Conservation (phyloP, 352 stramenopile genomes). For the Phytophthora sp. region DNA sequence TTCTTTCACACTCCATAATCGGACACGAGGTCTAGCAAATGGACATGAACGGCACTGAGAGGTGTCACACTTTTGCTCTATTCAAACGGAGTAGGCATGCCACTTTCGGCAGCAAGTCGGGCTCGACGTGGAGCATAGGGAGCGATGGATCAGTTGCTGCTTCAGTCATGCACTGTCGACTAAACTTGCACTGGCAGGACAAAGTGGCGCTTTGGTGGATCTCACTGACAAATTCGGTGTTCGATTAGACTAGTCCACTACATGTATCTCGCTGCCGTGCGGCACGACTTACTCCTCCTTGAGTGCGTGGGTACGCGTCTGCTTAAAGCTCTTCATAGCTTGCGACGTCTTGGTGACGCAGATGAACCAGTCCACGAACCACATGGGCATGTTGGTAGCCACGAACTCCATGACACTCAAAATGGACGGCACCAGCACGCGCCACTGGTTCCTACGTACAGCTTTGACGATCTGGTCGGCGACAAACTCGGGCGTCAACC, state of each 20-base stretch:
- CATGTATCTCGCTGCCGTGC: not conserved
- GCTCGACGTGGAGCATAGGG: not conserved
- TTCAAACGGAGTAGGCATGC: not conserved
- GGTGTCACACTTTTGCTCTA: not conserved
- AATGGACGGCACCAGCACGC: slow-evolving; percentile 42
- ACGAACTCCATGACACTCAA: slow-evolving; percentile 41
- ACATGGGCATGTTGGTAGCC: slow-evolving; percentile 42
- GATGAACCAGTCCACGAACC: slow-evolving; percentile 43
- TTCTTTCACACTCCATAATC: not conserved
- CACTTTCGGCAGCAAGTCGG: not conserved
- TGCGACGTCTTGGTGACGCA: slow-evolving; percentile 45
- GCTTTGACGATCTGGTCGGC: slow-evolving; percentile 50
- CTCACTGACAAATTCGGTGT: not conserved
- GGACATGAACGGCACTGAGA: not conserved
- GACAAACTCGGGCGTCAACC: slow-evolving; percentile 55
- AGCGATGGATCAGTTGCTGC: not conserved
- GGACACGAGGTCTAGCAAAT: not conserved
- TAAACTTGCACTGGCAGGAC: too few species aligned
- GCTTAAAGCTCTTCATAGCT: slow-evolving; percentile 46
- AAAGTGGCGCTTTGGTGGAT: not conserved
- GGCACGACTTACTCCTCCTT: slow-evolving; percentile 33
- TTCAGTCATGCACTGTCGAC: too few species aligned
- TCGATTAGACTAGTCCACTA: not conserved
- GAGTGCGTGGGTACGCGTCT: slow-evolving; percentile 49
- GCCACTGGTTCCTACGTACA: slow-evolving; percentile 54